phyloP scores from a whole-genome alignment of 306 rosid genomes.

The Lathyrus sativus region DNA sequence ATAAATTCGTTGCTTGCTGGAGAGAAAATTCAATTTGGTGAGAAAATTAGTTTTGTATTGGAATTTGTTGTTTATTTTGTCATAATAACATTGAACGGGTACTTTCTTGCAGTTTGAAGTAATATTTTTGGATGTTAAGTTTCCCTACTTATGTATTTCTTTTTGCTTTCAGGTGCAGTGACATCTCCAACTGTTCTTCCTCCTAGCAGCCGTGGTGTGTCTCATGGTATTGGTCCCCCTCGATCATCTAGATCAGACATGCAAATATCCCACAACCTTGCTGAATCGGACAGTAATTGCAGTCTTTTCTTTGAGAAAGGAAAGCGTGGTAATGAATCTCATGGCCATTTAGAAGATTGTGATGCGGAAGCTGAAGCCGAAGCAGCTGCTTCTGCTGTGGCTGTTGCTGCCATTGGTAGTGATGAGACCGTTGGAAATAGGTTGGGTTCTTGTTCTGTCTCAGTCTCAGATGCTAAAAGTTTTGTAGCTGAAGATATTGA shows the following conservation, averaged over 20 bases:
- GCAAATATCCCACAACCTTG: slow-evolving; percentile 61
- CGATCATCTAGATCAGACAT: slow-evolving; percentile 65
- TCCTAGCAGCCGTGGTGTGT: slow-evolving; percentile 53
- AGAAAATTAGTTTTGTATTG: slow-evolving; percentile 39
- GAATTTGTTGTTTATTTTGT: slow-evolving; percentile 22
- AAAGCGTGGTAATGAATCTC: slow-evolving; percentile 59
- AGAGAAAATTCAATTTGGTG: slow-evolving; percentile 98
- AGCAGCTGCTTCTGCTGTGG: slow-evolving; percentile 99
- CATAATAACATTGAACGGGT: slow-evolving; percentile 5
- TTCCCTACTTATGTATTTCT: slow-evolving; percentile 24
- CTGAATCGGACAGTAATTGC: slow-evolving; percentile 69
- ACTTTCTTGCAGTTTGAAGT: slow-evolving; percentile 13
- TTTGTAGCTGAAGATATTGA: slow-evolving; percentile 60
- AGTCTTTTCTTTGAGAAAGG: slow-evolving; percentile 73
- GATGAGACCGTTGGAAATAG: slow-evolving; percentile 80
- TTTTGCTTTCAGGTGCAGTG: slow-evolving; percentile 72
- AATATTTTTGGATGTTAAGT: slow-evolving; percentile 30
- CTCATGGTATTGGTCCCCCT: slow-evolving; percentile 73
- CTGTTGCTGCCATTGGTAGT: slow-evolving; percentile 88
- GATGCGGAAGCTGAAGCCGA: slow-evolving; percentile 83
- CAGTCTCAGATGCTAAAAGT: slow-evolving; percentile 62
- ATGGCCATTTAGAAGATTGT: slow-evolving; percentile 70
- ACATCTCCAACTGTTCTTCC: slow-evolving; percentile 92
- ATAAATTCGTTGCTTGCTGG: slow-evolving; percentile 94
- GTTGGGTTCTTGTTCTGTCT: slow-evolving; percentile 58